A percentile compares a stretch with the other conserved stretches of the same genome.
Conservation (phyloP, 2,329 filamentous ascomycete species). For the Sporothrix dimorphospora region DNA sequence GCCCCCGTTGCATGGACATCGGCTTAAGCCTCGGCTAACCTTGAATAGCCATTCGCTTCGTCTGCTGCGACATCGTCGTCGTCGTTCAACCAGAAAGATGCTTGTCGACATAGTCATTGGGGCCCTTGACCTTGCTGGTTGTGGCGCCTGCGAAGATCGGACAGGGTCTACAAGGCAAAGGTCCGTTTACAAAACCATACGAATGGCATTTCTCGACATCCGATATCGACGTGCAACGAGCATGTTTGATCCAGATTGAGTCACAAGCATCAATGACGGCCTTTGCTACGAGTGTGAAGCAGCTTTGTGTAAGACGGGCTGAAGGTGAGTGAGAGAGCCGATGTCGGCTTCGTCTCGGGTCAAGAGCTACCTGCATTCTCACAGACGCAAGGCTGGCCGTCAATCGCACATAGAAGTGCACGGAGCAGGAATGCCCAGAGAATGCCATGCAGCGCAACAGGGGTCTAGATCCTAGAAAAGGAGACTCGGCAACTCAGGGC, state of each 20-base stretch:
- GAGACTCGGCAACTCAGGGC: no score
- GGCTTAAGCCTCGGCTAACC: slow-evolving; percentile 14
- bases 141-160: neutral
- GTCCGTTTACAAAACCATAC: neutral
- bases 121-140: neutral
- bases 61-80: neutral
- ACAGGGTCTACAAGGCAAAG: neutral
- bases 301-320: slow-evolving; percentile 1
- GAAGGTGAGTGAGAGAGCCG: neutral
- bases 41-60: neutral
- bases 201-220: neutral
- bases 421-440: neutral
- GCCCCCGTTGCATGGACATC: neutral
- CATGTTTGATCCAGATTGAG: neutral
- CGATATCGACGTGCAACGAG: neutral
- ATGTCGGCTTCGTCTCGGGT: slow-evolving; percentile 1
- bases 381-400: slow-evolving; percentile 1
- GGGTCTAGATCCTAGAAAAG: neutral
- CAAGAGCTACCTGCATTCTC: neutral
- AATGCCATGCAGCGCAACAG: slow-evolving; percentile 2
- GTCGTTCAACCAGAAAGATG: neutral
- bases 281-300: neutral
- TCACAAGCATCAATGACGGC: neutral
- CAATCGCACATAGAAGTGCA: neutral
- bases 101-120: neutral